A percentile compares a stretch with the other conserved stretches of the same genome.
These are phyloP conservation scores for Linanthus parryae DNA, from an alignment of 148 eudicot species.

Conservation along the genomic window DNA sequence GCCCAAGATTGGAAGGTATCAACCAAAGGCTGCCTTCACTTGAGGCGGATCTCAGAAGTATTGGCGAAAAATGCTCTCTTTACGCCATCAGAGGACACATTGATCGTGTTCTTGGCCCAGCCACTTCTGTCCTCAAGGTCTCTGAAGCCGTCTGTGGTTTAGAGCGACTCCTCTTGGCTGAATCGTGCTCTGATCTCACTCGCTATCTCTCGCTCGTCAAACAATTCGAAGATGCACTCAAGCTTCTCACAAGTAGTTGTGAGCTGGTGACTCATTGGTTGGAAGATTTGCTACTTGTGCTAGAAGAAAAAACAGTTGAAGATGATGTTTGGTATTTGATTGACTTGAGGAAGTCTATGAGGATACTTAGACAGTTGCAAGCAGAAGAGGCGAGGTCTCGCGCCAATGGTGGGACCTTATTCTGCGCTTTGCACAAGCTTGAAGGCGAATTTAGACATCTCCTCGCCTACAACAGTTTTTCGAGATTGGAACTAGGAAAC, in stretches of 20 bases:
- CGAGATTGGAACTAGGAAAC: neutral
- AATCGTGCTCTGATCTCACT: slow-evolving; percentile 24
- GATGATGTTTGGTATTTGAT: slow-evolving; percentile 29
- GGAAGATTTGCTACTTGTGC: slow-evolving; percentile 41
- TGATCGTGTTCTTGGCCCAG: slow-evolving; percentile 53
- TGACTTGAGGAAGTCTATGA: slow-evolving; percentile 34
- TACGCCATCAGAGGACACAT: slow-evolving; percentile 33
- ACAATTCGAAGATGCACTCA: slow-evolving; percentile 58
- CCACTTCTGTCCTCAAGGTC: slow-evolving; percentile 44
- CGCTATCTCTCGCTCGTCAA: slow-evolving; percentile 34
- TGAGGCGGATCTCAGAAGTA: slow-evolving; percentile 22
- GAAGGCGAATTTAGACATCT: slow-evolving; percentile 39
- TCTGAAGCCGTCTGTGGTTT: slow-evolving; percentile 43
- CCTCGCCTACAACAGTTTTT: slow-evolving; percentile 28
- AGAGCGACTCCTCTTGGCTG: slow-evolving; percentile 22
- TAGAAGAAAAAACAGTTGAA: slow-evolving; percentile 27
- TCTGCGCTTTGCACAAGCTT: slow-evolving; percentile 36
- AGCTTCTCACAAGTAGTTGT: slow-evolving; percentile 51
- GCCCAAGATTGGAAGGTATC: slow-evolving; percentile 21
- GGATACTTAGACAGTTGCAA: slow-evolving; percentile 43
- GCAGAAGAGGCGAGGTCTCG: slow-evolving; percentile 28
- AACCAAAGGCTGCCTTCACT: slow-evolving; percentile 26
- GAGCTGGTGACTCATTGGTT: slow-evolving; percentile 59
- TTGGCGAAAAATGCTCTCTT: slow-evolving; percentile 29
- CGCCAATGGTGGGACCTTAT: slow-evolving; percentile 40